These are phyloP conservation scores for Hermanozyma aechmeae DNA, from an alignment of 805 yeast genomes.

Conservation along the genomic window DNA sequence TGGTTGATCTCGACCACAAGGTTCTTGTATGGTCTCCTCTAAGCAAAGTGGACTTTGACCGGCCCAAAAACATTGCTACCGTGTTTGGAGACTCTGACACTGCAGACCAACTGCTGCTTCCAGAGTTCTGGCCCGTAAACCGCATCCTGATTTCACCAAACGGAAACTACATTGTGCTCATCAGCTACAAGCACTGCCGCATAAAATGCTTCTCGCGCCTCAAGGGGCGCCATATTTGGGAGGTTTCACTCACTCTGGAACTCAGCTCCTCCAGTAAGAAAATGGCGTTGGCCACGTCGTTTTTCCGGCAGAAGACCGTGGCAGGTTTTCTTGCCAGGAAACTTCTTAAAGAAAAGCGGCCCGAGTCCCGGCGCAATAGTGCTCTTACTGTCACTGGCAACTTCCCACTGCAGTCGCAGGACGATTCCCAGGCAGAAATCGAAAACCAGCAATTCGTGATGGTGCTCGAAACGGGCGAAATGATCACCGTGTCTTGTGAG, in stretches of 20 bases:
- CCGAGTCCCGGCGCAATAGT: not conserved
- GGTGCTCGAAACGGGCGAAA: constrained; percentile 41
- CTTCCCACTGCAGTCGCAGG: constrained; percentile 18
- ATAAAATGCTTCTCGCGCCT: constrained; percentile 55
- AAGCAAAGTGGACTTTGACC: constrained; percentile 10
- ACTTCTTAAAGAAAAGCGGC: constrained; percentile 13
- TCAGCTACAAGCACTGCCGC: constrained; percentile 39
- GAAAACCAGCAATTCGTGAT: constrained; percentile 49
- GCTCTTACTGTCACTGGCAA: constrained; percentile 19
- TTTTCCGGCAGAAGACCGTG: constrained; percentile 48
- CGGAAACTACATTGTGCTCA: constrained; percentile 49
- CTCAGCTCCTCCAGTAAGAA: constrained; percentile 11
- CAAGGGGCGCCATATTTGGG: constrained; percentile 51
- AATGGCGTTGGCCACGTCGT: constrained; percentile 42
- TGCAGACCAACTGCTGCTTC: constrained; percentile 16
- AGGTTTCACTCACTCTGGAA: constrained; percentile 31
- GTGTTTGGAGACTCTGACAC: constrained; percentile 22
- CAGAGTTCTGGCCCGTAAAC: constrained; percentile 52
- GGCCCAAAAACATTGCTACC: constrained; percentile 27
- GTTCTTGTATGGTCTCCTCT: constrained; percentile 70
- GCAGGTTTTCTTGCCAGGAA: constrained; percentile 35
- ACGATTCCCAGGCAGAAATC: constrained; percentile 2
- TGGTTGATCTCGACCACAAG: constrained; percentile 67
- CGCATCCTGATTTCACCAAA: constrained; percentile 47
- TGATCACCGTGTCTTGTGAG: constrained; percentile 40